Evolutionary conservation across 2,329 filamentous ascomycete species (phyloP).

Genomic region (Calonectria hongkongensis): DNA sequence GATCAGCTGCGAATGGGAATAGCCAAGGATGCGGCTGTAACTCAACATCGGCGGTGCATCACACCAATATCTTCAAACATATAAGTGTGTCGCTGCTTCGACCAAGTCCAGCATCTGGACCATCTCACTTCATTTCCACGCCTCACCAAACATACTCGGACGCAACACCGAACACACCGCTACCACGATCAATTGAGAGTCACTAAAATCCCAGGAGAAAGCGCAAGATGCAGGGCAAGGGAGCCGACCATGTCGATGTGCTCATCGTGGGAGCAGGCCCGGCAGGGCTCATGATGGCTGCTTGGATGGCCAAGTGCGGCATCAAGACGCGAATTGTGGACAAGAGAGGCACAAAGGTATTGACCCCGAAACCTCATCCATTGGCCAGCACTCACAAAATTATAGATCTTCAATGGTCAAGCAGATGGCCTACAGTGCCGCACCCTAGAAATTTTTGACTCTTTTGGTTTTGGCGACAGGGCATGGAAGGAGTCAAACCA

Average conservation of each 20-base stretch:
- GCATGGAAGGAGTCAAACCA: slow-evolving; percentile 80
- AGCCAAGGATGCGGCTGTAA: slow-evolving; percentile 9
- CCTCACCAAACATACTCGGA: neutral
- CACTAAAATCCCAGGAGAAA: neutral
- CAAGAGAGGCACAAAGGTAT: slow-evolving; percentile 44
- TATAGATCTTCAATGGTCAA: slow-evolving; percentile 58
- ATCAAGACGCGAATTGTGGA: slow-evolving; percentile 45
- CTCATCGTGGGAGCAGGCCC: slow-evolving; percentile 34
- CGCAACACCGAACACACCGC: neutral
- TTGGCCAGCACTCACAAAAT: neutral
- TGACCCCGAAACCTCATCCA: too few relatives aligned
- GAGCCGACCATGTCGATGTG: slow-evolving; percentile 12
- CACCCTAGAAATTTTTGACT: slow-evolving; percentile 83
- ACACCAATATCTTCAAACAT: neutral
- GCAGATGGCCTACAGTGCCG: slow-evolving; percentile 74
- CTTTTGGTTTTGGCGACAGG: slow-evolving; percentile 79
- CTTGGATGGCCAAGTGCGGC: slow-evolving; percentile 45
- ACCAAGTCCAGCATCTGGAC: neutral
- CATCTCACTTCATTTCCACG: neutral
- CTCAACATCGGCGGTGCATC: neutral
- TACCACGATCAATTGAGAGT: neutral
- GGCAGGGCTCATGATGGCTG: slow-evolving; percentile 45
- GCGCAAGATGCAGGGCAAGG: slow-evolving; percentile 14
- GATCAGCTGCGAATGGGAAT: neutral
- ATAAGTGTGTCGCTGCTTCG: slow-evolving; percentile 3